phyloP scores from a whole-genome alignment of 164 flowering plant species.

The Berberis vulgaris region DNA sequence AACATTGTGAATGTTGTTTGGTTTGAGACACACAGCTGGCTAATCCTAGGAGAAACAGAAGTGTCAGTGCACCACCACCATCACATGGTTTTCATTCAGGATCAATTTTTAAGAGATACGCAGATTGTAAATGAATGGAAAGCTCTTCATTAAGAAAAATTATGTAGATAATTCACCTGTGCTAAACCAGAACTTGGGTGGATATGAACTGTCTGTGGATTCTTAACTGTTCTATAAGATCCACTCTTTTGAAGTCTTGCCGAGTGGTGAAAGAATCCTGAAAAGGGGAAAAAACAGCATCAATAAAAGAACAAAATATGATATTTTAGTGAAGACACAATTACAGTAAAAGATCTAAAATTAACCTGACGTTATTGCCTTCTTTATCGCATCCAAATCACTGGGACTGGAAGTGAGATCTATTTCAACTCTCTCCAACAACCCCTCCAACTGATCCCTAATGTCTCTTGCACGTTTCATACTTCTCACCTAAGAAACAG shows the following conservation, averaged over 20 bases:
- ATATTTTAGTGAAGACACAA: background rate
- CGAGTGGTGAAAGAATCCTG: conserved; percentile 81
- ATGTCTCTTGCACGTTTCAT: conserved; percentile 4
- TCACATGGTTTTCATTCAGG: too few relatives aligned
- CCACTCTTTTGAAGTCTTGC: conserved; percentile 84
- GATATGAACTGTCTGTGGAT: conserved; percentile 81
- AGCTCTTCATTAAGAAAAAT: too few relatives aligned
- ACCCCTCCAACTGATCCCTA: conserved; percentile 64
- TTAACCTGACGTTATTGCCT: conserved; percentile 78
- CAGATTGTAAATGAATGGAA: too few relatives aligned
- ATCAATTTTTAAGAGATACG: too few relatives aligned
- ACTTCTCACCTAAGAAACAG: background rate
- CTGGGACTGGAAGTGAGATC: conserved; percentile 47
- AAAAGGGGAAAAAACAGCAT: conserved; percentile 2
- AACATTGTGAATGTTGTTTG: too few relatives aligned
- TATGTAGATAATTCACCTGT: conserved; percentile 35
- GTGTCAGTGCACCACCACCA: too few relatives aligned
- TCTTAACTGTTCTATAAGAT: conserved; percentile 79
- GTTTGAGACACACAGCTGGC: too few relatives aligned
- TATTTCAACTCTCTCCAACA: conserved; percentile 88
- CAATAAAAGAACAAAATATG: conserved; percentile 3
- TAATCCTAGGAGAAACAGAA: too few relatives aligned
- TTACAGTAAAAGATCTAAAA: background rate
- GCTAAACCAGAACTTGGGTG: conserved; percentile 95
- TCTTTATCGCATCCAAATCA: conserved; percentile 73